Conservation (phyloP, 441 rosid genomes). For the Eutrema salsugineum region DNA sequence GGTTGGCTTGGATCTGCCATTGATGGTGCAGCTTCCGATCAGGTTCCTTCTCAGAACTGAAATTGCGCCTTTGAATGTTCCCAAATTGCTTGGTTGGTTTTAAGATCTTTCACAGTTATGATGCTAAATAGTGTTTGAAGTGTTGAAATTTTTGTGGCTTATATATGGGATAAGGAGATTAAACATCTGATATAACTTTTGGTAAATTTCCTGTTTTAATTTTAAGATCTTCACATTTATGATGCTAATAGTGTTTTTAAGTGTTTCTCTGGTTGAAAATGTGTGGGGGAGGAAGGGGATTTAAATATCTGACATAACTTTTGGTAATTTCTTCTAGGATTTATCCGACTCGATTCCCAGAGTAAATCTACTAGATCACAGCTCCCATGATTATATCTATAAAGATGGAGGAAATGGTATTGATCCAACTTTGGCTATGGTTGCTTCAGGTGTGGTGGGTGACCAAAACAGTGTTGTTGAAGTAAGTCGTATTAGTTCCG, state of each 20-base stretch:
- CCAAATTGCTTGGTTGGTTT: background rate
- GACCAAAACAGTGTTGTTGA: constrained; percentile 31
- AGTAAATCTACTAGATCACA: constrained; percentile 30
- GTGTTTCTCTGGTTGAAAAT: background rate
- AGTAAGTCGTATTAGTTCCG: constrained; percentile 42
- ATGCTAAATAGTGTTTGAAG: background rate
- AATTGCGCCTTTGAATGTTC: background rate
- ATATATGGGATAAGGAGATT: background rate
- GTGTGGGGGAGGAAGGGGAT: background rate
- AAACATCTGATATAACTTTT: background rate
- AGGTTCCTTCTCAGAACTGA: constrained; percentile 36
- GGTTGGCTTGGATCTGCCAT: constrained; percentile 92
- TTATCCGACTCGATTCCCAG: constrained; percentile 33
- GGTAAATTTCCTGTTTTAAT: background rate
- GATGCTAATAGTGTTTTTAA: background rate
- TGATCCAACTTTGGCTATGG: constrained; percentile 42
- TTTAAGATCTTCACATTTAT: background rate
- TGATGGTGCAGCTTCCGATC: constrained; percentile 47
- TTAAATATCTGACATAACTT: background rate
- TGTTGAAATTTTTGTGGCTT: background rate
- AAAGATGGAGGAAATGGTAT: constrained; percentile 40
- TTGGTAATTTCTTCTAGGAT: constrained; percentile 38
- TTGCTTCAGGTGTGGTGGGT: constrained; percentile 35
- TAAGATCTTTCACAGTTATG: background rate
- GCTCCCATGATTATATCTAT: constrained; percentile 40